Percentiles rank a stretch among this genome's conserved stretches.
Conservation (phyloP, 768 basidiomycete genomes). For the Hemileccinum rubropunctum region DNA sequence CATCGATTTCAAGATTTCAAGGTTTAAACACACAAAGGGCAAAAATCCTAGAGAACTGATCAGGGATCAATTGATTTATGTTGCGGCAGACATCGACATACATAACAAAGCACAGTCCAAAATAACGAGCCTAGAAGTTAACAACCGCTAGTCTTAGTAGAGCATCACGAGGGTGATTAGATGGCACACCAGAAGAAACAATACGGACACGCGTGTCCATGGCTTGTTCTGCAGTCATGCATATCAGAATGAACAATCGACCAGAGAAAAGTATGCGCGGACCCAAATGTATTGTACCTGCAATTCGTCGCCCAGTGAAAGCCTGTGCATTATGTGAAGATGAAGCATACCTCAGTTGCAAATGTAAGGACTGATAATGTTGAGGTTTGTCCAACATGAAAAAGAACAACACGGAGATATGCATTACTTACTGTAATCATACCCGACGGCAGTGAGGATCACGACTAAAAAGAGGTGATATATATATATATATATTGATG, state of each 20-base stretch:
- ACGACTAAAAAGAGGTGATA: background rate
- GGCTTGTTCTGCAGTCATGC: background rate
- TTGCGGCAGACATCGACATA: background rate
- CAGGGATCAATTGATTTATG: background rate
- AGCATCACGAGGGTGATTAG: background rate
- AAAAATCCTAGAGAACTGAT: background rate
- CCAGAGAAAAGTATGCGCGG: background rate
- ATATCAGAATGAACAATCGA: background rate
- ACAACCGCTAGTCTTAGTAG: too few relatives aligned
- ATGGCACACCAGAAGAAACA: conserved; percentile 3
- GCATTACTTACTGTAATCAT: background rate
- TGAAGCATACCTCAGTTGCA: background rate
- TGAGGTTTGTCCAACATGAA: background rate
- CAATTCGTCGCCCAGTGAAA: background rate
- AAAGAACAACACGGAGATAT: background rate
- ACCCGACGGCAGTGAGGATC: background rate
- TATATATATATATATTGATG: background rate
- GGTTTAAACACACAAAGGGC: background rate
- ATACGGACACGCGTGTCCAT: background rate
- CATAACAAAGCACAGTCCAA: background rate
- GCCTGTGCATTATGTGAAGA: background rate
- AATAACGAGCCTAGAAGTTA: conserved; percentile 1
- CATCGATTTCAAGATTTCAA: too few relatives aligned
- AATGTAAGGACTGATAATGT: background rate
- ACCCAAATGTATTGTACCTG: conserved; percentile 11